These are phyloP conservation scores for Xylaria castorea DNA, from an alignment of 495 filamentous ascomycete species.

Conservation along the genomic window DNA sequence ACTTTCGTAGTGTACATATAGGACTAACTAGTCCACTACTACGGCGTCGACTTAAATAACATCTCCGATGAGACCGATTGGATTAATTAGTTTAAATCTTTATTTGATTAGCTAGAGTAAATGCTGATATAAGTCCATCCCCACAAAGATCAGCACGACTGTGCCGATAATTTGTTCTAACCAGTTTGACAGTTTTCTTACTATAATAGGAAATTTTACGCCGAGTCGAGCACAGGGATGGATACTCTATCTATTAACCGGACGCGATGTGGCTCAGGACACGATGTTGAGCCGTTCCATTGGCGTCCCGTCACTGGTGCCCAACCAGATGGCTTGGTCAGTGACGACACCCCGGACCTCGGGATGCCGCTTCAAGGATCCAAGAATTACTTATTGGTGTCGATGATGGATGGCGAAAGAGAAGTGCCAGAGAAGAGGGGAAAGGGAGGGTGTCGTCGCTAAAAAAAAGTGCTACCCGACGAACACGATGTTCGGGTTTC, in stretches of 20 bases:
- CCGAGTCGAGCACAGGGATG: no score
- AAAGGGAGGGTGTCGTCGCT: not conserved
- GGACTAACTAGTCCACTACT: not conserved
- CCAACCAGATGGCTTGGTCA: conserved; percentile 9
- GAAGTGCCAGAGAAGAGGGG: not conserved
- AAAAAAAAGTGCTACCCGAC: conserved; percentile 13
- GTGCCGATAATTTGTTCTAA: no score
- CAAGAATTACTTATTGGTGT: no score
- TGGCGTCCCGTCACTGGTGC: not conserved
- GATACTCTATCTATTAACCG: not conserved
- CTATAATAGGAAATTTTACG: no score
- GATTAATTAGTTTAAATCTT: no score
- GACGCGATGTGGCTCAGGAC: not conserved
- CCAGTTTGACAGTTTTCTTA: no score
- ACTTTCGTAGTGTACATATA: not conserved
- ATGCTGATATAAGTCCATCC: no score
- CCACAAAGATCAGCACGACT: no score
- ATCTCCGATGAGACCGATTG: no score
- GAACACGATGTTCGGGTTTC: not conserved
- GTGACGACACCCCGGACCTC: conserved; percentile 2
- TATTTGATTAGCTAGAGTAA: no score
- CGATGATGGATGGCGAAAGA: not conserved
- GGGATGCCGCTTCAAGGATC: conserved; percentile 12
- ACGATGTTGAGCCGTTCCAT: not conserved
- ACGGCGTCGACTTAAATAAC: no score